phyloP scores from a whole-genome alignment of 306 rosid genomes.

The Arachis hypogaea region DNA sequence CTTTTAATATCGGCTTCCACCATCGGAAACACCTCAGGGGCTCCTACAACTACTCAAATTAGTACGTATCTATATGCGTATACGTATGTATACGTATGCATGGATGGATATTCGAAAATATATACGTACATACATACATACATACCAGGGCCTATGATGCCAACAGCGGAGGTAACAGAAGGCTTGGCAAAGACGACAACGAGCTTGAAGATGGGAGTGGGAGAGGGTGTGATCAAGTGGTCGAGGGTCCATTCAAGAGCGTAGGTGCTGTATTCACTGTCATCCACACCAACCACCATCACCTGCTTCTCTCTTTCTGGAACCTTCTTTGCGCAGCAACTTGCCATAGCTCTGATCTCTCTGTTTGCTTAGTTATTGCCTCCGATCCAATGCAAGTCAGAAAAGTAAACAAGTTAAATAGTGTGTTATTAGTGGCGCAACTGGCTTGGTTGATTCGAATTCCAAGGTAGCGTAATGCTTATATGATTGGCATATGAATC shows the following conservation, averaged over 20 bases:
- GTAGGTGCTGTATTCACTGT: slow-evolving; percentile 60
- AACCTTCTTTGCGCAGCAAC: neutral
- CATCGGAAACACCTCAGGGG: slow-evolving; percentile 57
- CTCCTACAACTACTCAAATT: slow-evolving; percentile 40
- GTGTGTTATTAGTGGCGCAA: neutral
- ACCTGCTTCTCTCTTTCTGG: slow-evolving; percentile 52
- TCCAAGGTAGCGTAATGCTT: neutral
- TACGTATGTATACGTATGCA: too few species aligned
- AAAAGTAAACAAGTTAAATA: neutral
- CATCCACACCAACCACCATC: slow-evolving; percentile 73
- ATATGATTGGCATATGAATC: neutral
- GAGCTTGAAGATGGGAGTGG: slow-evolving; percentile 54
- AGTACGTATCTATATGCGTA: neutral
- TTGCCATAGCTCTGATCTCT: neutral
- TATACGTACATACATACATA: slow-evolving; percentile 24
- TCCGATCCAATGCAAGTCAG: neutral
- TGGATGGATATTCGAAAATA: too few species aligned
- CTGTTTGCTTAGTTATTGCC: too few species aligned
- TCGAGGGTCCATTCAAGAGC: slow-evolving; percentile 73
- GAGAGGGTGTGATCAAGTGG: slow-evolving; percentile 45
- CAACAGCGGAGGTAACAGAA: slow-evolving; percentile 43
- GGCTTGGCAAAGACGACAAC: slow-evolving; percentile 70
- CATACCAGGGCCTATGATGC: slow-evolving; percentile 77
- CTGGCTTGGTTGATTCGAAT: neutral
- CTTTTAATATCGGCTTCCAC: slow-evolving; percentile 59